Percentiles rank a stretch among this genome's conserved stretches.
These are phyloP conservation scores for Cytospora chrysosperma DNA, from an alignment of 2,329 filamentous ascomycete genomes.

Conservation along the genomic window DNA sequence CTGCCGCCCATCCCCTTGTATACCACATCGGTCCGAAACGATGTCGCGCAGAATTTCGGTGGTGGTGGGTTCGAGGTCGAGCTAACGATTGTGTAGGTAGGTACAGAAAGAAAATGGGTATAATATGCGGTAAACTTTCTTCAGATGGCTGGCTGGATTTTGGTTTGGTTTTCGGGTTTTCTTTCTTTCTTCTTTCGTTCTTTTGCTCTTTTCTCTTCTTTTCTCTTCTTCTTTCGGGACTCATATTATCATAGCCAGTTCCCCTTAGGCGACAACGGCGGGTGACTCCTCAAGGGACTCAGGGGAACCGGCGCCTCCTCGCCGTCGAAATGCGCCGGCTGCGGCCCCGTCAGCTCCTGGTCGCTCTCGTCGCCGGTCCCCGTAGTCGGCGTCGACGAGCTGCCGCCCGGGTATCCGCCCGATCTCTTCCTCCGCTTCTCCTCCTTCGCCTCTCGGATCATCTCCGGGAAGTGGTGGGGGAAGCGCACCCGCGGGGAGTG, in stretches of 20 bases:
- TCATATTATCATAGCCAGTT: slow-evolving; percentile 9
- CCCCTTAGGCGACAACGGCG: slow-evolving; percentile 6
- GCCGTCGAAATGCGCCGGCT: neutral
- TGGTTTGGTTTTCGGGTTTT: no score
- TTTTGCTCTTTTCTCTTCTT: no score
- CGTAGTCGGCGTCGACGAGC: neutral
- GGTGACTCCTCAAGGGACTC: slow-evolving; percentile 20
- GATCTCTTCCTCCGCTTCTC: neutral
- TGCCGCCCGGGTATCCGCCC: neutral
- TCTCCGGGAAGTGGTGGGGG: slow-evolving; percentile 5
- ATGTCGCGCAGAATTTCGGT: neutral
- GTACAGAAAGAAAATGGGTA: neutral
- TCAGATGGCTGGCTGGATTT: neutral
- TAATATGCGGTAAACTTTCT: neutral
- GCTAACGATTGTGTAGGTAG: neutral
- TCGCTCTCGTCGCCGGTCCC: neutral
- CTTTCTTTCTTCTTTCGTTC: neutral
- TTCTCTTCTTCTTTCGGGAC: no score
- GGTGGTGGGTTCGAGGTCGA: neutral
- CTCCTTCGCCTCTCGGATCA: slow-evolving; percentile 4
- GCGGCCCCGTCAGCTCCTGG: neutral
- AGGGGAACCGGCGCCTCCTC: slow-evolving; percentile 11
- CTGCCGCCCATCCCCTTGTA: neutral
- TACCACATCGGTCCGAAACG: neutral
- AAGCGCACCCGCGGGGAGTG: neutral